Evolutionary conservation across 2,329 filamentous ascomycete species (phyloP), one percentile per base, ranked within the genome.

Genomic region (Pseudofabraea citricarpa): DNA sequence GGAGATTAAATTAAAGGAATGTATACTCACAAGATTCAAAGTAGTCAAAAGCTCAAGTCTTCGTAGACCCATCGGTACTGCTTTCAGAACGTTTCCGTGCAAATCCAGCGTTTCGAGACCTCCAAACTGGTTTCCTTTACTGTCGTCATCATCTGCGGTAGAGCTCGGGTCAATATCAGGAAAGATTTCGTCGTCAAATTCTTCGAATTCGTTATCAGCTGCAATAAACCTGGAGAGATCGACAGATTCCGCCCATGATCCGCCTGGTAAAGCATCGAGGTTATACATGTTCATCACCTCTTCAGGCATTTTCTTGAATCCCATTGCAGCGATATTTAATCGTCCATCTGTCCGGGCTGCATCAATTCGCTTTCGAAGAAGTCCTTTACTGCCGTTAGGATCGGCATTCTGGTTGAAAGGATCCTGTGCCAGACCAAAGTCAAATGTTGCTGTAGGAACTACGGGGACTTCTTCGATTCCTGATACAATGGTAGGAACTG

Each of bases 201-300:
- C 71, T 56, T 87, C 81, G 37, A 98, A 65, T 57, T 95, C 87
- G 57, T 98, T 97, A 58, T 95, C 90, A 7, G 91, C 90, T 5
- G 87, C 90, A 51, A 93, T 79, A 39, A 97, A 81, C 48, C 85
- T 81, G 1, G 83, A 85, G 36, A 97, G 68, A 59, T 97, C 91
- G 9, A 97, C 88, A 46, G 86, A 85, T 63, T 97, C 91, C 2
- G 90, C 90, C 93, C 93, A 97, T 24, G 83, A 80, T 9, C 81
- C 77, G 26, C 76, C 79, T 18, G 75, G 69, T 10, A 81, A 74
- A 2, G 77, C 74, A 41, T 90, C 82, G 15, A 87, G 72, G 55
- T 90, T 86, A 61, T 96, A 97, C 90, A 97, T 97, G 43, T 82
- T 80, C 66, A 95, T 69, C 0, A 97, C 86, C 58, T 94, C 87